Conservation (phyloP, 805 yeast genomes). For the Diddensiella santjacobensis region DNA sequence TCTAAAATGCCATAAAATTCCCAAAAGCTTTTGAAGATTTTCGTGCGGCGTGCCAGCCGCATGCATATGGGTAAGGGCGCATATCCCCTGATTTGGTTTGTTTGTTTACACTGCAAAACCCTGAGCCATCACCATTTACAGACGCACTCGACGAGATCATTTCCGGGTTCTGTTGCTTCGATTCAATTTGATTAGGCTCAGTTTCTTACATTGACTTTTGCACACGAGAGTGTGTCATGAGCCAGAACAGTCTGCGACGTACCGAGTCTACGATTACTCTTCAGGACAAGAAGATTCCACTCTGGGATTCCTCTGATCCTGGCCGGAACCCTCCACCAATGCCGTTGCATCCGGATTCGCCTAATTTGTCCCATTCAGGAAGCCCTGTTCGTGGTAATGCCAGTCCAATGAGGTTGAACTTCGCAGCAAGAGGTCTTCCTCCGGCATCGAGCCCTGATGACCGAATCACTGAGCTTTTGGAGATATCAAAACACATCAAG, state of each 20-base stretch:
- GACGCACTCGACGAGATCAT: too few relatives aligned
- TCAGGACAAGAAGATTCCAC: slow-evolving; percentile 17
- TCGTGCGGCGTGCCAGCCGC: too few relatives aligned
- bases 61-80: too few relatives aligned
- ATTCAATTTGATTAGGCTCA: too few relatives aligned
- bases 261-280: slow-evolving; percentile 28
- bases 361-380: slow-evolving; percentile 24
- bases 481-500: slow-evolving; percentile 29
- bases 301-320: slow-evolving; percentile 42
- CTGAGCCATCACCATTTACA: too few relatives aligned
- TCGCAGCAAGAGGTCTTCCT: slow-evolving; percentile 9
- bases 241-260: slow-evolving; percentile 12
- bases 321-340: slow-evolving; percentile 40
- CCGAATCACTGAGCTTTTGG: slow-evolving; percentile 25
- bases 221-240: slow-evolving; percentile 3
- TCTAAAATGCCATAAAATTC: too few relatives aligned
- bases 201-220: too few relatives aligned
- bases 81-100: too few relatives aligned
- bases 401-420: slow-evolving; percentile 26
- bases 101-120: too few relatives aligned
- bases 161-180: too few relatives aligned
- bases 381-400: slow-evolving; percentile 9
- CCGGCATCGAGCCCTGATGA: slow-evolving; percentile 9
- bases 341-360: slow-evolving; percentile 40
- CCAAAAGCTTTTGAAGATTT: too few relatives aligned